Conservation (phyloP, 768 basidiomycete species). For the Hydnomerulius pinastri region DNA sequence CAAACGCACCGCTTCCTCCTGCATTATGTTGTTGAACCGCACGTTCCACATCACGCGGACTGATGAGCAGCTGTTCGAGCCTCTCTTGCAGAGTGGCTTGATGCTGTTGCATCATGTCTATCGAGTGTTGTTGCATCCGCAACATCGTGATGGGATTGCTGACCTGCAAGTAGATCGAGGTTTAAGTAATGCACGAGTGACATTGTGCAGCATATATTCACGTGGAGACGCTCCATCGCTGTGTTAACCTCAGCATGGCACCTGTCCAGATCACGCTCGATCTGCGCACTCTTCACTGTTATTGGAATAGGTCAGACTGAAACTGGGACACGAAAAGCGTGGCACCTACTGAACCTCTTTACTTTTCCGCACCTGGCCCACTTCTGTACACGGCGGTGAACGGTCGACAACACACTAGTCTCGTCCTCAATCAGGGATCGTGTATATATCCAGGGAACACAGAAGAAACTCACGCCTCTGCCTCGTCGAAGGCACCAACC, state of each 20-base stretch:
- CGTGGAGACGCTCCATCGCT: conserved; percentile 46
- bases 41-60: conserved; percentile 36
- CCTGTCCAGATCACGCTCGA: conserved; percentile 46
- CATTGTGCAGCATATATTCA: conserved; percentile 21
- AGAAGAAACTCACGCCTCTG: conserved; percentile 40
- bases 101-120: conserved; percentile 28
- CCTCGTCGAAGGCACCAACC: conserved; percentile 42
- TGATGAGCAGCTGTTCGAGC: conserved; percentile 42
- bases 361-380: conserved; percentile 43
- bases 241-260: conserved; percentile 44
- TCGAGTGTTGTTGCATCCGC: conserved; percentile 31
- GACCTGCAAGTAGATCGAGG: conserved; percentile 16
- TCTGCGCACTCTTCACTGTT: conserved; percentile 47
- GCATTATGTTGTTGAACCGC: conserved; percentile 42
- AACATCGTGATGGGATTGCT: conserved; percentile 22
- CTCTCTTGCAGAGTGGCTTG: conserved; percentile 38
- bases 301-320: conserved; percentile 5
- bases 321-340: not conserved
- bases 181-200: not conserved
- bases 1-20: conserved; percentile 43
- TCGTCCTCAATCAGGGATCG: not conserved
- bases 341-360: conserved; percentile 39
- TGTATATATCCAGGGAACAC: not conserved
- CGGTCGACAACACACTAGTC: conserved; percentile 43
- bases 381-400: conserved; percentile 39